Evolutionary conservation across 768 basidiomycete species (phyloP).

Genomic region (Imleria badia): DNA sequence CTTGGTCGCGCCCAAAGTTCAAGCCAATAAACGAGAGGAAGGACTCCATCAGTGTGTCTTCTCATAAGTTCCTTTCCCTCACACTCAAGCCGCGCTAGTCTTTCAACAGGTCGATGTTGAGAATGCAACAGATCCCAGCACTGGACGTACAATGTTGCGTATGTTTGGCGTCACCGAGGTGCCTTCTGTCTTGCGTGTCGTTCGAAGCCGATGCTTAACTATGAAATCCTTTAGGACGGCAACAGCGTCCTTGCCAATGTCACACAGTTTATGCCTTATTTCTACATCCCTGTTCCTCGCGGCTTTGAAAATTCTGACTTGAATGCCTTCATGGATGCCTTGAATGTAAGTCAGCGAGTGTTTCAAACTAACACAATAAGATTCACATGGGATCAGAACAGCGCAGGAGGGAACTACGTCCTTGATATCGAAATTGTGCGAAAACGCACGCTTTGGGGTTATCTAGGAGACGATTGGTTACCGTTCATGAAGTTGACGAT

Average conservation of each 20-base stretch:
- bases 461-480: constrained; percentile 73
- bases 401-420: constrained; percentile 40
- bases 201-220: constrained; percentile 1
- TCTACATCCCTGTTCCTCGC: constrained; percentile 85
- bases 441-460: constrained; percentile 83
- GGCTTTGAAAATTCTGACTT: constrained; percentile 75
- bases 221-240: constrained; percentile 52
- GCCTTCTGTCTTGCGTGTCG: constrained; percentile 6
- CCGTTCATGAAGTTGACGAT: constrained; percentile 87
- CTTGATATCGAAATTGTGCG: constrained; percentile 55
- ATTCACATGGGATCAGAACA: constrained; percentile 15
- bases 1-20: constrained; percentile 68
- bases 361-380: neutral
- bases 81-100: constrained; percentile 41
- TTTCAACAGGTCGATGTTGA: constrained; percentile 98
- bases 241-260: constrained; percentile 88
- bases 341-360: constrained; percentile 62
- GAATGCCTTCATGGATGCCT: constrained; percentile 56
- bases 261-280: constrained; percentile 86
- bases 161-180: constrained; percentile 94
- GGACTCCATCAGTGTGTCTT: constrained; percentile 64
- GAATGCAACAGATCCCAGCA: constrained; percentile 47
- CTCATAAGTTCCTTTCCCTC: neutral
- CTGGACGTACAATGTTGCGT: constrained; percentile 49
- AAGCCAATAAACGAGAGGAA: constrained; percentile 53